Evolutionary conservation across 192 early-diverging fungal genomes (phyloP).

Genomic region (Mortierella claussenii): DNA sequence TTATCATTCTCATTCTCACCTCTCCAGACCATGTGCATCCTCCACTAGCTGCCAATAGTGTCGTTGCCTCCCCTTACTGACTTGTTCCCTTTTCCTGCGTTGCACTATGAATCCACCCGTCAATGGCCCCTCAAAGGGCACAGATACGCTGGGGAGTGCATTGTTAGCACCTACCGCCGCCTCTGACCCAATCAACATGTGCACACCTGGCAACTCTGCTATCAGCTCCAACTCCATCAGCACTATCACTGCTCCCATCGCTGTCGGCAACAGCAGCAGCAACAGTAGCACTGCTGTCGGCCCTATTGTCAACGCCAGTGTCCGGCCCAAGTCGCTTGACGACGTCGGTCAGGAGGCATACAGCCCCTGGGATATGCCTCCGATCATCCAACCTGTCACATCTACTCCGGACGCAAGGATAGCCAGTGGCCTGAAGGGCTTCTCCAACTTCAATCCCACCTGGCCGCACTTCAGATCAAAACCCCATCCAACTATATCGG

Average conservation of each 20-base stretch:
- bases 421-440: constrained; percentile 29
- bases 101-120: background rate
- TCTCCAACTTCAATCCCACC: constrained; percentile 27
- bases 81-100: too few relatives aligned
- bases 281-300: background rate
- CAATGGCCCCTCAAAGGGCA: background rate
- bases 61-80: too few relatives aligned
- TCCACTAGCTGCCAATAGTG: too few relatives aligned
- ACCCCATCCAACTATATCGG: constrained; percentile 46
- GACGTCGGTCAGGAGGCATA: constrained; percentile 20
- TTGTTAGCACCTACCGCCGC: background rate
- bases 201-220: background rate
- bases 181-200: background rate
- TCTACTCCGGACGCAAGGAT: background rate
- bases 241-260: background rate
- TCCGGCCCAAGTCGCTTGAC: constrained; percentile 7
- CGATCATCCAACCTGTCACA: constrained; percentile 31
- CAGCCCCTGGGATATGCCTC: constrained; percentile 53
- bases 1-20: too few relatives aligned
- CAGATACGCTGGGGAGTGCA: background rate
- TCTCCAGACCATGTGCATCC: too few relatives aligned
- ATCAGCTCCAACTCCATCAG: background rate
- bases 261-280: background rate
- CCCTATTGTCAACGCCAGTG: background rate
- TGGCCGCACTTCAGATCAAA: constrained; percentile 50